Evolutionary conservation across 2,329 filamentous ascomycete species (phyloP).

Genomic region (Penicillium sp.): DNA sequence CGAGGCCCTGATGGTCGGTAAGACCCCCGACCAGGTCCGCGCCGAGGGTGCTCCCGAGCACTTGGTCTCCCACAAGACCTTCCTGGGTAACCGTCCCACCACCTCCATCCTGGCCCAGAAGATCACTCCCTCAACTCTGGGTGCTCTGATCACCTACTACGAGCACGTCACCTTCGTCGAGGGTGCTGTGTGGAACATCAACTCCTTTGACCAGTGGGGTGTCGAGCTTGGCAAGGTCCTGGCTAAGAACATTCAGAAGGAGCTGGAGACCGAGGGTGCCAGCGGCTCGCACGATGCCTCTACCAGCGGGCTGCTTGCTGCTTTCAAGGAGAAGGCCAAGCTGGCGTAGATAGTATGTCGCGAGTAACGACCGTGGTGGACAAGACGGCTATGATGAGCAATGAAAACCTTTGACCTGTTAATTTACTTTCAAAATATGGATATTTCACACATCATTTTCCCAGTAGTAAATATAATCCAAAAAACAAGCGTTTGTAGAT

Average conservation of each 20-base stretch:
- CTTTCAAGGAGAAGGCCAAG: conserved; percentile 78
- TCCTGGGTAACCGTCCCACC: conserved; percentile 95
- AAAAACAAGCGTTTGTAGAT: background rate
- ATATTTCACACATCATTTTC: background rate
- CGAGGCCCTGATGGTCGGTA: conserved; percentile 56
- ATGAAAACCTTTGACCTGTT: conserved; percentile 16
- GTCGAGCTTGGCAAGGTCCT: conserved; percentile 96
- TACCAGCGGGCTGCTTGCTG: conserved; percentile 84
- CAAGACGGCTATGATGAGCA: conserved; percentile 23
- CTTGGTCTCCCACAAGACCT: conserved; percentile 96
- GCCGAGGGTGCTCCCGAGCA: conserved; percentile 49
- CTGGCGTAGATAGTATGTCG: conserved; percentile 32
- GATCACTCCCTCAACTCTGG: conserved; percentile 91
- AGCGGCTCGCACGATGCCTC: conserved; percentile 77
- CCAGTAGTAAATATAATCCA: background rate
- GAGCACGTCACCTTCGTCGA: conserved; percentile 98
- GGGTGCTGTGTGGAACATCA: conserved; percentile 98
- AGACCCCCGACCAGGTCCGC: conserved; percentile 50
- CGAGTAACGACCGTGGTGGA: conserved; percentile 5
- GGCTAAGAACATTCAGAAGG: conserved; percentile 84
- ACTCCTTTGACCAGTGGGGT: conserved; percentile 99
- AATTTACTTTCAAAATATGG: conserved; percentile 8
- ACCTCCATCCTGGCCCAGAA: conserved; percentile 90
- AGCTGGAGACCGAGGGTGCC: conserved; percentile 75
- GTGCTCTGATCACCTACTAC: conserved; percentile 96